A percentile compares a stretch with the other conserved stretches of the same genome.
Conservation (phyloP, 345 rosid genomes). For the Aegle marmelos region DNA sequence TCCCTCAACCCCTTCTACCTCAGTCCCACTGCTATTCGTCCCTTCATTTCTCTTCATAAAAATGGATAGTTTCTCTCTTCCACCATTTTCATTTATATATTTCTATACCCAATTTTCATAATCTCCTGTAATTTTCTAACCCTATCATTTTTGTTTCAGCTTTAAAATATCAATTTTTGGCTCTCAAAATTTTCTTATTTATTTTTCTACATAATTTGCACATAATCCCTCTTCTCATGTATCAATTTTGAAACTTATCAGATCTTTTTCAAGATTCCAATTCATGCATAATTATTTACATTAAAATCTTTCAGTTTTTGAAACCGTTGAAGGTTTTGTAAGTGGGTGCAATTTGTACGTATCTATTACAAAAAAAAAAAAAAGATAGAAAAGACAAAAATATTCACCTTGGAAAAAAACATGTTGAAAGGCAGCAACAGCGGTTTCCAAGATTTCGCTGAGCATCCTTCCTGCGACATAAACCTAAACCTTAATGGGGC, state of each 20-base stretch:
- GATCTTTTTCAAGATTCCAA: background rate
- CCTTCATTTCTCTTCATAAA: background rate
- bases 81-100: background rate
- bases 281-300: background rate
- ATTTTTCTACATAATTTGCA: background rate
- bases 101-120: background rate
- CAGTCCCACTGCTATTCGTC: background rate
- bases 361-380: too few relatives aligned
- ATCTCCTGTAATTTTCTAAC: background rate
- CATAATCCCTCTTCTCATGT: background rate
- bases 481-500: conserved; percentile 25
- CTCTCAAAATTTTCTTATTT: background rate
- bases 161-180: background rate
- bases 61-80: background rate
- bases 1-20: background rate
- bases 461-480: conserved; percentile 30
- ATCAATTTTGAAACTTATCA: background rate
- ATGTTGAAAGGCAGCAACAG: conserved; percentile 27
- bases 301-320: background rate
- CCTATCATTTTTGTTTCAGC: background rate
- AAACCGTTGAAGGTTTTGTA: background rate
- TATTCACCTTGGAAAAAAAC: background rate
- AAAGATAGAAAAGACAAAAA: background rate
- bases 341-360: background rate
- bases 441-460: conserved; percentile 21